Evolutionary conservation across 2,329 filamentous ascomycete species (phyloP).

Genomic region (Ciborinia camelliae): DNA sequence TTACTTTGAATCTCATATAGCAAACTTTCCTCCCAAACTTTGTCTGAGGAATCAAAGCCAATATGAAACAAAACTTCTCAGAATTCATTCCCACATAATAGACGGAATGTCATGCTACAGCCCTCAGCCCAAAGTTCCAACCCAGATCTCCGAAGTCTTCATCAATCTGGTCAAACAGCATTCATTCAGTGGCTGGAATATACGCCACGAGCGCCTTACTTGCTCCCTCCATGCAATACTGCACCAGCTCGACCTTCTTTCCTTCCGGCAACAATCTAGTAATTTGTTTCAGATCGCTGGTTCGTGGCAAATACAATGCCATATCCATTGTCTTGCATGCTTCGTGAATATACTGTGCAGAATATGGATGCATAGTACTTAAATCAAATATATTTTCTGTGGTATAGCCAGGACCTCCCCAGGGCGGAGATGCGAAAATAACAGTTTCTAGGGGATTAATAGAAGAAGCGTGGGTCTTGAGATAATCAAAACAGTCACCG

Average conservation of each 20-base stretch:
- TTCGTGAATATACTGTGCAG: slow-evolving; percentile 57
- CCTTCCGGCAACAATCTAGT: slow-evolving; percentile 52
- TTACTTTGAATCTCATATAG: background rate
- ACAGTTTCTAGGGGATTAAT: slow-evolving; percentile 40
- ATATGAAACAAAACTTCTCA: slow-evolving; percentile 17
- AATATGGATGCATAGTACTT: slow-evolving; percentile 84
- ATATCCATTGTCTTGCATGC: slow-evolving; percentile 59
- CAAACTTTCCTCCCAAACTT: background rate
- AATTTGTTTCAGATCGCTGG: slow-evolving; percentile 77
- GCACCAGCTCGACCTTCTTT: slow-evolving; percentile 68
- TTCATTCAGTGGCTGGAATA: slow-evolving; percentile 42
- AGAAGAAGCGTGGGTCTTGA: slow-evolving; percentile 23
- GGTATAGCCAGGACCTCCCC: slow-evolving; percentile 67
- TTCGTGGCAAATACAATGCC: slow-evolving; percentile 81
- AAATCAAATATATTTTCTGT: slow-evolving; percentile 75
- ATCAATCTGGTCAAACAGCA: background rate
- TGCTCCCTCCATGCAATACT: slow-evolving; percentile 88
- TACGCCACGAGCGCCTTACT: slow-evolving; percentile 78
- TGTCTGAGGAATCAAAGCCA: slow-evolving; percentile 14
- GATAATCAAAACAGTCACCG: slow-evolving; percentile 70
- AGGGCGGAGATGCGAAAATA: slow-evolving; percentile 70
- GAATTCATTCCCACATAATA: slow-evolving; percentile 10
- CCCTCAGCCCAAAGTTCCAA: background rate
- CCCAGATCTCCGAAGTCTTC: background rate
- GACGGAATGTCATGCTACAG: background rate